These are phyloP conservation scores for Suhomyces tanzawaensis DNA, from an alignment of 805 yeast genomes.

Conservation along the genomic window DNA sequence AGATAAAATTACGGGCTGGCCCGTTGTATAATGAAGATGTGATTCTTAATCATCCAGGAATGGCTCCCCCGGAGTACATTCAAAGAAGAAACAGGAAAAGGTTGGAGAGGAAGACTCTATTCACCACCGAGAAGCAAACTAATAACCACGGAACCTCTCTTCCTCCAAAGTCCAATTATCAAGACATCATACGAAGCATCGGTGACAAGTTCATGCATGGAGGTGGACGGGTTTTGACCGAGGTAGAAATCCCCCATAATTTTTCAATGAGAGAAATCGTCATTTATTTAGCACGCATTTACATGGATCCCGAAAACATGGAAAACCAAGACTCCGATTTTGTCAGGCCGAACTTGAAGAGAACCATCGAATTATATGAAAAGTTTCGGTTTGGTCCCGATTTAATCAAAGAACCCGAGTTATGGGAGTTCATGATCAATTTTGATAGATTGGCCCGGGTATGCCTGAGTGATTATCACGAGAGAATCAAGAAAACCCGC, in stretches of 20 bases:
- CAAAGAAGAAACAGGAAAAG: constrained; percentile 27
- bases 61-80: constrained; percentile 41
- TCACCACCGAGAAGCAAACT: constrained; percentile 13
- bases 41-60: constrained; percentile 39
- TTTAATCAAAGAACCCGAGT: constrained; percentile 55
- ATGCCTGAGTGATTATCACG: constrained; percentile 6
- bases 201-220: constrained; percentile 54
- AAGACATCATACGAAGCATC: constrained; percentile 58
- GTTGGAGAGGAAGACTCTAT: background rate
- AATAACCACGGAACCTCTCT: constrained; percentile 13
- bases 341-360: constrained; percentile 12
- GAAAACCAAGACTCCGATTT: constrained; percentile 1
- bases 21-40: constrained; percentile 27
- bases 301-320: background rate
- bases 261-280: constrained; percentile 43
- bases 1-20: constrained; percentile 33
- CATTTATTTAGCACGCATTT: constrained; percentile 25
- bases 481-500: background rate
- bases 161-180: constrained; percentile 39
- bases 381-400: constrained; percentile 62
- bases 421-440: constrained; percentile 53
- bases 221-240: constrained; percentile 37
- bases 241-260: constrained; percentile 19
- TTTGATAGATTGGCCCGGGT: constrained; percentile 17
- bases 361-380: constrained; percentile 56